Base-by-base conservation (phyloP, 192 early-diverging fungal species). In the Coemansia sp. region DNA sequence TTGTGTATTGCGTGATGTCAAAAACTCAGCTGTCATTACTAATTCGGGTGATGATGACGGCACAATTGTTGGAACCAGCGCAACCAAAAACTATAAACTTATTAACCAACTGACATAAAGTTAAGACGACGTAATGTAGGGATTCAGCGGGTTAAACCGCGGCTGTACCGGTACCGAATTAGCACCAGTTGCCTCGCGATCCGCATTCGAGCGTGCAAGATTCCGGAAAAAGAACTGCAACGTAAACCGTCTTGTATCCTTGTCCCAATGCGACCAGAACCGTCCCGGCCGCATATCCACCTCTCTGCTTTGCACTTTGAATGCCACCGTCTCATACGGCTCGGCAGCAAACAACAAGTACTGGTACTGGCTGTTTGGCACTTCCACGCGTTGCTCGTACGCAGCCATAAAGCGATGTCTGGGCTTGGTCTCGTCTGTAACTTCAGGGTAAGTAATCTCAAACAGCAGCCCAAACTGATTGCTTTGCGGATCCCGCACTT, bases 401-500 rank as follows among this genome's bases (percentile, higher is more conserved):
- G 95, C 93, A 3, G 88, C 89, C 96, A 98, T 98, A 80, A 98
- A 98, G 34, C 96, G 85, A 62, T 96, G 91, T 21, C 89, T 83
- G 23, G 96, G 96, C 57, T 87, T 90, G 9, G 93, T 87, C 11
- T 87, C 90, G 12, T 88, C 84, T 19, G 85, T 89, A 63, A 95
- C 91, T 65, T 98, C 91, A 8, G 96, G 96, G 68, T 96, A 98
- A 44, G 94, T 90, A 60, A 98, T 87, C 68, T 97, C 93, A 71
- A 95, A 95, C 17, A 97, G 75, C 48, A 98, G 69, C 0, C 96
- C 96, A 57, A 93, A 86, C 71, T 97, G 94, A 22, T 86, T 82
- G 2, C 93, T 92, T 15, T 82, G 72, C 15, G 94, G 93, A 78
- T 98, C 96, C 8, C 93, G 75, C 31, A 98, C 83, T 65, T 98